Percentiles rank a stretch among this genome's conserved stretches.
phyloP scores from a whole-genome alignment of 129 eudicot species.

The Chrysanthemum makinoi region DNA sequence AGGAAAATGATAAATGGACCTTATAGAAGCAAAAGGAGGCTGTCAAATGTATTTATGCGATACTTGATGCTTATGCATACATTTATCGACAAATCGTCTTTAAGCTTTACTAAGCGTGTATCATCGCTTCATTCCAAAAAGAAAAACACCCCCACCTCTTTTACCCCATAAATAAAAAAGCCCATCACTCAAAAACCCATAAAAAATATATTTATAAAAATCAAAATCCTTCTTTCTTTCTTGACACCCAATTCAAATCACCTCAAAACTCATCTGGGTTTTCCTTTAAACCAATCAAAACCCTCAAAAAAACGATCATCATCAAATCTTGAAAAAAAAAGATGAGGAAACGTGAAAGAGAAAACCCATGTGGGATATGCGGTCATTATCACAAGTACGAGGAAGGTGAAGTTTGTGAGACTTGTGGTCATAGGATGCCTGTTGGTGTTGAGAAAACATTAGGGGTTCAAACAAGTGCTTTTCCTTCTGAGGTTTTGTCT shows the following conservation, averaged over 20 bases:
- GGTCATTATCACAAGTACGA: conserved; percentile 97
- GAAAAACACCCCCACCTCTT: too few species aligned
- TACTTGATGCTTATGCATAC: too few species aligned
- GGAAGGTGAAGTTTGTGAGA: conserved; percentile 95
- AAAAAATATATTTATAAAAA: conserved; percentile 2
- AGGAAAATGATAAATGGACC: too few species aligned
- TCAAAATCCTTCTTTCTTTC: neutral
- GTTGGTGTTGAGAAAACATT: conserved; percentile 42
- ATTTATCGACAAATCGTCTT: too few species aligned
- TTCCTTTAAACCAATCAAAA: conserved; percentile 27
- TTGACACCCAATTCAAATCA: conserved; percentile 28
- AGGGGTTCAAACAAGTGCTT: conserved; percentile 56
- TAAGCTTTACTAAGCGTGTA: too few species aligned
- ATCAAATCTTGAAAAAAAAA: neutral
- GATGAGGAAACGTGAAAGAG: conserved; percentile 95
- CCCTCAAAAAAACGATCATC: neutral
- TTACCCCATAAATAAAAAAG: neutral
- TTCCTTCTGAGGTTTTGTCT: conserved; percentile 85
- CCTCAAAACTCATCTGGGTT: conserved; percentile 32
- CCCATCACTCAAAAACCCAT: conserved; percentile 19
- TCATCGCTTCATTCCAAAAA: too few species aligned
- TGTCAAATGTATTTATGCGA: too few species aligned
- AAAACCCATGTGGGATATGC: conserved; percentile 89
- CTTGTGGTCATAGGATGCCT: conserved; percentile 91
- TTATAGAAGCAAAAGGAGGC: too few species aligned